phyloP scores from a whole-genome alignment of 1,284 basidiomycete species.

The Moniliophthora roreri region DNA sequence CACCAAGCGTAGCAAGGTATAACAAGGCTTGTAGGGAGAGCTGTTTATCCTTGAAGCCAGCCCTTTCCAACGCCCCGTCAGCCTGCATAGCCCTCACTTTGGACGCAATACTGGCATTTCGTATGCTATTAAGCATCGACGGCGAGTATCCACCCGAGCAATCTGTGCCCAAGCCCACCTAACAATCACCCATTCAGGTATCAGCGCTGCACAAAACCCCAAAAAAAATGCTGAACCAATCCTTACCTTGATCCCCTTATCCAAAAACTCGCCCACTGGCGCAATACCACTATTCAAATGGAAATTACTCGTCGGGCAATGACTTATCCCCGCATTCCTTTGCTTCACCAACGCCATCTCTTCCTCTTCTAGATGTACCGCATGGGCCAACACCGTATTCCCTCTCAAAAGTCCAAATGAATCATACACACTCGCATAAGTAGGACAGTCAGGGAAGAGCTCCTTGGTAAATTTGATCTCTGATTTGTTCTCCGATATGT shows the following conservation, averaged over 20 bases:
- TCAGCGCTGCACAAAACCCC: too few species aligned
- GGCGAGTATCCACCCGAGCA: slow-evolving; percentile 87
- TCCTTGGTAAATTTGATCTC: slow-evolving; percentile 73
- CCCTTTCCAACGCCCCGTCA: slow-evolving; percentile 14
- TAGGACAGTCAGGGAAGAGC: slow-evolving; percentile 60
- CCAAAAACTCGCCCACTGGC: slow-evolving; percentile 76
- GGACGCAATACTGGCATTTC: slow-evolving; percentile 81
- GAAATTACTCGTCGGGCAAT: slow-evolving; percentile 94
- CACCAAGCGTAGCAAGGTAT: slow-evolving; percentile 91
- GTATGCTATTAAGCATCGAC: slow-evolving; percentile 83
- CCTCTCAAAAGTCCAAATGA: slow-evolving; percentile 70
- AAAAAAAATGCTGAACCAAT: too few species aligned
- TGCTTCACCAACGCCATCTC: slow-evolving; percentile 77
- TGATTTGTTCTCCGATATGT: slow-evolving; percentile 83
- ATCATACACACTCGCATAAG: slow-evolving; percentile 85
- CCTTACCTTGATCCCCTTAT: slow-evolving; percentile 81
- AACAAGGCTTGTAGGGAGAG: slow-evolving; percentile 79
- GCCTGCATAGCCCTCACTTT: slow-evolving; percentile 65
- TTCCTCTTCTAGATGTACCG: slow-evolving; percentile 72
- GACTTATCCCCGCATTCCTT: slow-evolving; percentile 77
- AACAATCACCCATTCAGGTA: background rate
- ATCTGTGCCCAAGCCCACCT: slow-evolving; percentile 91
- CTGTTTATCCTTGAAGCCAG: slow-evolving; percentile 57
- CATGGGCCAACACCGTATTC: slow-evolving; percentile 91
- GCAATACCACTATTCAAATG: slow-evolving; percentile 86